Evolutionary conservation across 2,329 filamentous ascomycete genomes (phyloP).

Genomic region (Hymenoscyphus fructigenus): DNA sequence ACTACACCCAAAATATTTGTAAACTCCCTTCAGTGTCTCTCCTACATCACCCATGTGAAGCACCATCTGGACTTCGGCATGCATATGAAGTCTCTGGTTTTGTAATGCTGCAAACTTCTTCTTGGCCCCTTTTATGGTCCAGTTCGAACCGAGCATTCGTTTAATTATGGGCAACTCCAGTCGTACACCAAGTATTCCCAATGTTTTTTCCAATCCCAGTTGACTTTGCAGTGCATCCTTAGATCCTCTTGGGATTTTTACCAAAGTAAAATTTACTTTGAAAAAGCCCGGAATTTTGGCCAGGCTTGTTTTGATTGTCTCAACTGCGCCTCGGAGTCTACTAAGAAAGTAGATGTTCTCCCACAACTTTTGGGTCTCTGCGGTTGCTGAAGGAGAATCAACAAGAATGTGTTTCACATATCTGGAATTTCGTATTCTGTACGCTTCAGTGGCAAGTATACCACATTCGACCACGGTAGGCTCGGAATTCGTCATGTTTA

Average conservation of each 20-base stretch:
- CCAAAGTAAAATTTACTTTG: neutral
- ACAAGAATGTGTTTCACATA: neutral
- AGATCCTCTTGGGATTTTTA: neutral
- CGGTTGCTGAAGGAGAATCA: neutral
- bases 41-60: neutral
- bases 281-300: neutral
- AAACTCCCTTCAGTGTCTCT: neutral
- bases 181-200: neutral
- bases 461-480: neutral
- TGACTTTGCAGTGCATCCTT: neutral
- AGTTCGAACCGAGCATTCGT: neutral
- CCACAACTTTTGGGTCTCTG: neutral
- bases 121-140: neutral
- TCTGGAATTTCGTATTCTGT: neutral
- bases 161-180: neutral
- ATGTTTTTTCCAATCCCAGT: neutral
- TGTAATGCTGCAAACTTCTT: neutral
- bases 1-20: conserved; percentile 17
- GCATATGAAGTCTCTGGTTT: conserved; percentile 3
- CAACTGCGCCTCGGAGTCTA: neutral
- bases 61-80: conserved; percentile 14
- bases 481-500: neutral
- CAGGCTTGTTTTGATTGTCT: neutral
- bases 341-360: neutral
- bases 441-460: neutral